Conservation (phyloP, 2,329 filamentous ascomycete genomes). For the Aureobasidium sp. region DNA sequence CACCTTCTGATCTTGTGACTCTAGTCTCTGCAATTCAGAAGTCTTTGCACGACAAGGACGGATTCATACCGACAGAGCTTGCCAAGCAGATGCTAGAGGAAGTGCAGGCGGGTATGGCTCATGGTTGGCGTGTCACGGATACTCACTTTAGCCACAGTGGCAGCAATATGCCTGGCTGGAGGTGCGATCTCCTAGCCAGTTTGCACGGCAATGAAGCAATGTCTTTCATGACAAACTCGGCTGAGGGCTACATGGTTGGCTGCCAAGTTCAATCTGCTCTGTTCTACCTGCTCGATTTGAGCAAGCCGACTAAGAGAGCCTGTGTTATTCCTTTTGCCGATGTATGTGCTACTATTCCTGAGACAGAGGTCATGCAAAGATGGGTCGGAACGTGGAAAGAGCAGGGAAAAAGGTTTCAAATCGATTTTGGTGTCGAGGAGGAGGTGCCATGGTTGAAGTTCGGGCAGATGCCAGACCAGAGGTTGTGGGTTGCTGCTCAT, state of each 20-base stretch:
- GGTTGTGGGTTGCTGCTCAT: not conserved
- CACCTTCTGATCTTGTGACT: slow-evolving; percentile 23
- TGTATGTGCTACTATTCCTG: not conserved
- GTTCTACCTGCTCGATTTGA: not conserved
- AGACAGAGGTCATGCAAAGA: not conserved
- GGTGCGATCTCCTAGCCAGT: not conserved
- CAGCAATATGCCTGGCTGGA: not conserved
- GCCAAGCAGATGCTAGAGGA: slow-evolving; percentile 22
- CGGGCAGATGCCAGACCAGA: not conserved
- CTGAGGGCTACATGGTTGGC: not conserved
- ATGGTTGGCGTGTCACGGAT: slow-evolving; percentile 17
- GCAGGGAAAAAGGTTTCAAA: not conserved
- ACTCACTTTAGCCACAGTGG: not conserved
- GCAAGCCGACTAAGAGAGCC: not conserved
- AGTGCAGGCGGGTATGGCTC: slow-evolving; percentile 16
- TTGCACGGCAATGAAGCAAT: not conserved
- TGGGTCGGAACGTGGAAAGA: not conserved
- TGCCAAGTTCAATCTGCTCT: not conserved
- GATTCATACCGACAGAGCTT: slow-evolving; percentile 17
- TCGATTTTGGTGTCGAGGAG: not conserved
- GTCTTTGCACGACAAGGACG: slow-evolving; percentile 15
- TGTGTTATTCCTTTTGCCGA: not conserved
- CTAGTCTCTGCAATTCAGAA: slow-evolving; percentile 20
- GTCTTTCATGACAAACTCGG: not conserved
- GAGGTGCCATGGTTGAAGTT: not conserved